These are phyloP conservation scores for Boletus edulis DNA, from an alignment of 768 basidiomycete genomes.

Conservation along the genomic window DNA sequence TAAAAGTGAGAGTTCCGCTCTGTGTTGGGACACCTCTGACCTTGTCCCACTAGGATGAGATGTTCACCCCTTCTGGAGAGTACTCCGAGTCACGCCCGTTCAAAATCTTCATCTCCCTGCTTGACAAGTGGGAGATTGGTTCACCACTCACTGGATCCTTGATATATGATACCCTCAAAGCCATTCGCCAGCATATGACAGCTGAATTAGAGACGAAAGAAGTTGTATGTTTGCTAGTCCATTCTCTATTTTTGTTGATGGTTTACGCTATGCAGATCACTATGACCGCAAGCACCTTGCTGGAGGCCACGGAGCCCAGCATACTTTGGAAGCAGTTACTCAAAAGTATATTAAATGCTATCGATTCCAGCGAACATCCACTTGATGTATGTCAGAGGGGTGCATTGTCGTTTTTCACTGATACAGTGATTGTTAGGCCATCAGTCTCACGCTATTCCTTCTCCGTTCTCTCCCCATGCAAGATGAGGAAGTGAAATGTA, in stretches of 20 bases:
- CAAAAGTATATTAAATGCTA: conserved; percentile 50
- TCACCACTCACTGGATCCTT: conserved; percentile 72
- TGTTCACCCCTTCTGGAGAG: conserved; percentile 67
- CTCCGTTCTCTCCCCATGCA: conserved; percentile 69
- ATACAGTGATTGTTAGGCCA: conserved; percentile 43
- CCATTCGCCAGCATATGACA: conserved; percentile 57
- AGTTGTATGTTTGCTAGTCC: conserved; percentile 47
- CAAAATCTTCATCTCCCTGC: conserved; percentile 91
- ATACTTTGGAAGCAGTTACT: conserved; percentile 83
- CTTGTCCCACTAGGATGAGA: conserved; percentile 55
- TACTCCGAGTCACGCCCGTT: conserved; percentile 85
- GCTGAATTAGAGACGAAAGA: conserved; percentile 51
- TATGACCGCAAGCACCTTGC: conserved; percentile 84
- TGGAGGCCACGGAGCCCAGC: conserved; percentile 90
- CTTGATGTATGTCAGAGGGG: conserved; percentile 45
- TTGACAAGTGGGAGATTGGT: conserved; percentile 98
- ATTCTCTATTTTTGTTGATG: background rate
- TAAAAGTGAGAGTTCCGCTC: conserved; percentile 50
- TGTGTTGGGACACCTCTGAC: conserved; percentile 10
- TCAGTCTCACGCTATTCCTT: conserved; percentile 69
- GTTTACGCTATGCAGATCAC: conserved; percentile 45
- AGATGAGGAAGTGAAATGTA: conserved; percentile 81
- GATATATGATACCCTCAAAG: conserved; percentile 76
- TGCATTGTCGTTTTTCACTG: background rate
- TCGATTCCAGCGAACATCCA: conserved; percentile 41